These are phyloP conservation scores for Erythrophleum fordii DNA, from an alignment of 306 rosid species.

Conservation along the genomic window DNA sequence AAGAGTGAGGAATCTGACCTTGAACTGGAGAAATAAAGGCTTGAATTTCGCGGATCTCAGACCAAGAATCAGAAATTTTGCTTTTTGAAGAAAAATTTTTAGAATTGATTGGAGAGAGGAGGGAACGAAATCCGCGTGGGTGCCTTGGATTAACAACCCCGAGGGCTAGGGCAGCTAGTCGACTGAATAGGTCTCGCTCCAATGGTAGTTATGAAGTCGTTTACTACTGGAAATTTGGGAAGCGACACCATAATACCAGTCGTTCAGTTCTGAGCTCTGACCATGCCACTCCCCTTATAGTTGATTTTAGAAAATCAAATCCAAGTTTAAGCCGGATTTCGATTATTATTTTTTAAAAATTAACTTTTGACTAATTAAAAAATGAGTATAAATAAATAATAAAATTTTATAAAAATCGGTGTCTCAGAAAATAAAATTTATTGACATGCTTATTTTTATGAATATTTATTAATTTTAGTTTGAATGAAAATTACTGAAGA, in stretches of 20 bases:
- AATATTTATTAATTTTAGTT: no score
- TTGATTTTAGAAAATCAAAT: background rate
- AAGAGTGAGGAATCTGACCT: conserved; percentile 62
- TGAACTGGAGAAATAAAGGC: conserved; percentile 27
- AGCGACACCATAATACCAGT: conserved; percentile 37
- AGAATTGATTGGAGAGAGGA: conserved; percentile 28
- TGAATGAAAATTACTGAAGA: no score
- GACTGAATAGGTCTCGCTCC: background rate
- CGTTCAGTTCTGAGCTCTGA: conserved; percentile 32
- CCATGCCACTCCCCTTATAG: background rate
- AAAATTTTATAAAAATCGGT: background rate
- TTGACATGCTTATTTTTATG: no score
- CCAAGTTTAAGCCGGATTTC: background rate
- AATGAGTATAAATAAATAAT: background rate
- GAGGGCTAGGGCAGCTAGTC: background rate
- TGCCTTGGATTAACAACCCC: background rate
- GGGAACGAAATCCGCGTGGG: background rate
- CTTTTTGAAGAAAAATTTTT: background rate
- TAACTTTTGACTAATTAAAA: background rate
- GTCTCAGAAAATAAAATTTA: no score
- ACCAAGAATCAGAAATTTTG: background rate
- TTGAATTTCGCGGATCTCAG: conserved; percentile 47
- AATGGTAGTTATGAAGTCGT: conserved; percentile 41
- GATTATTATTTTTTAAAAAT: no score
- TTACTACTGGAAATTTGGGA: conserved; percentile 5